Conservation (phyloP, 176 grass and related monocot species). For the Eragrostis curvula region DNA sequence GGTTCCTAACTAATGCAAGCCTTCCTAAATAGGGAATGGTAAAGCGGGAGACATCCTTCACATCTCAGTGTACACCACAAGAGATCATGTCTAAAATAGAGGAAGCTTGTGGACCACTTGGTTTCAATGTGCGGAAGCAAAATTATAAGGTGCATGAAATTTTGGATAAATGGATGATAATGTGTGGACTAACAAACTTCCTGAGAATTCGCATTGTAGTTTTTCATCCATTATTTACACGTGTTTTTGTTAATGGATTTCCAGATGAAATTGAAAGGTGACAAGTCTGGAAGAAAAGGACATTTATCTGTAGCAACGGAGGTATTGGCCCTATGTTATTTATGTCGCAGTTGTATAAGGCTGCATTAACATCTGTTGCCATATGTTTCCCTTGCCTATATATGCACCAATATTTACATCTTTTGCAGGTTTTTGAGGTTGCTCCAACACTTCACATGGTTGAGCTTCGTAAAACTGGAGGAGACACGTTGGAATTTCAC, state of each 20-base stretch:
- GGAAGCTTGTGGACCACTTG: constrained; percentile 87
- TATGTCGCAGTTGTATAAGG: not conserved
- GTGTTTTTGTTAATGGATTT: constrained; percentile 18
- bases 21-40: constrained; percentile 58
- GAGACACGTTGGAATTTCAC: constrained; percentile 97
- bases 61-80: constrained; percentile 79
- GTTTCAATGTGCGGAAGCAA: constrained; percentile 95
- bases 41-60: constrained; percentile 86
- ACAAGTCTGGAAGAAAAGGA: constrained; percentile 94
- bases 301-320: constrained; percentile 90
- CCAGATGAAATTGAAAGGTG: constrained; percentile 97
- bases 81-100: constrained; percentile 98
- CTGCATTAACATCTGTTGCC: not conserved
- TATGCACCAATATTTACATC: constrained; percentile 3
- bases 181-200: constrained; percentile 11
- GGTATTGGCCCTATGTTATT: constrained; percentile 33
- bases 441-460: constrained; percentile 96
- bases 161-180: not conserved
- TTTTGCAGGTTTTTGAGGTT: constrained; percentile 93
- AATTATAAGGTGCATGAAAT: constrained; percentile 82
- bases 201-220: not conserved
- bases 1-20: constrained; percentile 19
- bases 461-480: constrained; percentile 96
- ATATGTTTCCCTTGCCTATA: not conserved
- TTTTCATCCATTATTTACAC: constrained; percentile 5